phyloP scores from a whole-genome alignment of 805 yeast genomes.

The Kuraishia molischiana region DNA sequence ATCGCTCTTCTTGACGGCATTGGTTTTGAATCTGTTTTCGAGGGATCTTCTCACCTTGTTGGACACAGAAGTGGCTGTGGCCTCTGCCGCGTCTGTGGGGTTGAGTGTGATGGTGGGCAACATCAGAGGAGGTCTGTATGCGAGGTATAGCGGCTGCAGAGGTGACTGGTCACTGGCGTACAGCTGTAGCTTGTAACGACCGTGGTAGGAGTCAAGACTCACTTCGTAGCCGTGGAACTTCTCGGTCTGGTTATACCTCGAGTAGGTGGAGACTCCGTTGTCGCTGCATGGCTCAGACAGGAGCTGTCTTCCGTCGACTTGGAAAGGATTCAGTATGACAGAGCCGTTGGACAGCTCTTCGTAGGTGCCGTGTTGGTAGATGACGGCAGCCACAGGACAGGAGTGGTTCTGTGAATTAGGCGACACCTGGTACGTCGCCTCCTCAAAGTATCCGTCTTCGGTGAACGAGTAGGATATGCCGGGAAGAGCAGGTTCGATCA shows the following conservation, averaged over 20 bases:
- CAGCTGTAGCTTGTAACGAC: slow-evolving; percentile 66
- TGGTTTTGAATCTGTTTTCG: slow-evolving; percentile 74
- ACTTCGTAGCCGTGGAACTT: slow-evolving; percentile 49
- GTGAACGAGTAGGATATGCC: slow-evolving; percentile 93
- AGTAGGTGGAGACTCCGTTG: slow-evolving; percentile 47
- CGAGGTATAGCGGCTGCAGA: slow-evolving; percentile 82
- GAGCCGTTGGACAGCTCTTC: slow-evolving; percentile 55
- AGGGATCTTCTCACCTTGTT: slow-evolving; percentile 57
- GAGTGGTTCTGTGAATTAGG: slow-evolving; percentile 65
- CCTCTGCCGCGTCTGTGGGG: slow-evolving; percentile 48
- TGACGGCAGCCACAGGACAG: slow-evolving; percentile 77
- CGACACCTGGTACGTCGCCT: slow-evolving; percentile 74
- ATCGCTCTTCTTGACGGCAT: slow-evolving; percentile 39
- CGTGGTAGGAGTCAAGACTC: slow-evolving; percentile 69
- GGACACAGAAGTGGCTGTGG: slow-evolving; percentile 20
- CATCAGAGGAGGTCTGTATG: slow-evolving; percentile 93
- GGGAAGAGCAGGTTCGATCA: slow-evolving; percentile 93
- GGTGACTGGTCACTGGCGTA: slow-evolving; percentile 72
- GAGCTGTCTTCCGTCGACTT: slow-evolving; percentile 88
- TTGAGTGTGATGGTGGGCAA: slow-evolving; percentile 86
- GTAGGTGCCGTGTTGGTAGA: slow-evolving; percentile 86
- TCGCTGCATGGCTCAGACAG: slow-evolving; percentile 81
- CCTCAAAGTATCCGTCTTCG: slow-evolving; percentile 83
- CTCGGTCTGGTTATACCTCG: slow-evolving; percentile 64
- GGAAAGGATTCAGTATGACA: slow-evolving; percentile 59